Evolutionary conservation across 768 basidiomycete genomes (phyloP).

Genomic region (Neoboletus subvelutipes): DNA sequence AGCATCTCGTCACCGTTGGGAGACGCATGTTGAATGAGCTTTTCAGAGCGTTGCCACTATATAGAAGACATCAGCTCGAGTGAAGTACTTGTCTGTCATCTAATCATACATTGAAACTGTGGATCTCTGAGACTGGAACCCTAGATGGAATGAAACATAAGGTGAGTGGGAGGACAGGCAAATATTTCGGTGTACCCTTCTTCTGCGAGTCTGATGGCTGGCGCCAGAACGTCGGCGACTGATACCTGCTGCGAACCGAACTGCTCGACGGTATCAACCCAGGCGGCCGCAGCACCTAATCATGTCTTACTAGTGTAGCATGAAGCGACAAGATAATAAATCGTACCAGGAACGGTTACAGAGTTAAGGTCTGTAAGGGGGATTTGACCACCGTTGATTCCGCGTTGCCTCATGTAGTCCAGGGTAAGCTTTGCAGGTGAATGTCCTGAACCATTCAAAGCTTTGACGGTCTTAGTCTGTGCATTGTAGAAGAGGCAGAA

Average conservation of each 20-base stretch:
- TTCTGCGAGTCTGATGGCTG: conserved; percentile 90
- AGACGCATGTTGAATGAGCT: conserved; percentile 77
- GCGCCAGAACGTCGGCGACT: conserved; percentile 73
- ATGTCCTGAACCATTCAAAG: conserved; percentile 88
- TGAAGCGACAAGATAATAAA: not conserved
- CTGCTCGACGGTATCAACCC: conserved; percentile 84
- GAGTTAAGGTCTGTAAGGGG: conserved; percentile 81
- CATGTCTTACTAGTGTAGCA: conserved; percentile 19
- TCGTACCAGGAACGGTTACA: conserved; percentile 81
- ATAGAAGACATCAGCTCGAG: conserved; percentile 8
- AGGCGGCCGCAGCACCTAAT: conserved; percentile 88
- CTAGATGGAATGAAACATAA: conserved; percentile 36
- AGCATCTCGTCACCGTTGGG: conserved; percentile 87
- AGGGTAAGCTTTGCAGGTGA: conserved; percentile 79
- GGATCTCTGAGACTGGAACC: conserved; percentile 85
- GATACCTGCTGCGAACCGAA: conserved; percentile 72
- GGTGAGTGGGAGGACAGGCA: not conserved
- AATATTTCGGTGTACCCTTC: conserved; percentile 61
- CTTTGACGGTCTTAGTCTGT: conserved; percentile 76
- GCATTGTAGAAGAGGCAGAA: conserved; percentile 94
- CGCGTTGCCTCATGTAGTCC: conserved; percentile 67
- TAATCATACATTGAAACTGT: conserved; percentile 52
- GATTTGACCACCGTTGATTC: conserved; percentile 66
- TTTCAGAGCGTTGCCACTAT: conserved; percentile 53
- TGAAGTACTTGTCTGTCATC: not conserved